phyloP scores from a whole-genome alignment of 257 asterid genomes.

The Nicotiana undulata region DNA sequence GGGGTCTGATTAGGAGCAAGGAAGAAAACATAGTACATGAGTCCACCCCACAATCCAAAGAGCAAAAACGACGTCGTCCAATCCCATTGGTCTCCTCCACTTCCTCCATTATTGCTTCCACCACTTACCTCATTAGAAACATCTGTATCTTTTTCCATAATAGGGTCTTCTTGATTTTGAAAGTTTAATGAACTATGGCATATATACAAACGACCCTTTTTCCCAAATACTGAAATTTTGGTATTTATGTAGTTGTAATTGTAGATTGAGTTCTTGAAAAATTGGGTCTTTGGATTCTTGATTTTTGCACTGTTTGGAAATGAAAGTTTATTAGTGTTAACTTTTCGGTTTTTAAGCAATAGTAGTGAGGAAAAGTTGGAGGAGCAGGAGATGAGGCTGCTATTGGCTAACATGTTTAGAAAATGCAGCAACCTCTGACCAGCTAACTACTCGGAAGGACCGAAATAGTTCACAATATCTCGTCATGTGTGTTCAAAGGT shows the following conservation, averaged over 20 bases:
- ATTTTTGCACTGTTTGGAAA: constrained; percentile 1
- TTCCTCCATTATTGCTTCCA: constrained; percentile 21
- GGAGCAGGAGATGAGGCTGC: constrained; percentile 43
- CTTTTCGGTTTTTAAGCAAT: constrained; percentile 10
- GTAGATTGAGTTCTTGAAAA: neutral
- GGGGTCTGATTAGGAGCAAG: constrained; percentile 90
- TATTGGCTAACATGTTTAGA: constrained; percentile 43
- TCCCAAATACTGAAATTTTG: neutral
- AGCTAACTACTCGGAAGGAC: neutral
- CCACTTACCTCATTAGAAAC: constrained; percentile 10
- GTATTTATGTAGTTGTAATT: neutral
- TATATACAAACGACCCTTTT: constrained; percentile 20
- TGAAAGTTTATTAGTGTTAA: constrained; percentile 12
- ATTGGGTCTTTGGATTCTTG: constrained; percentile 8
- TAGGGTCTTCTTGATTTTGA: constrained; percentile 39
- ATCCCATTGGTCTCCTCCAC: constrained; percentile 57
- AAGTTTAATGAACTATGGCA: constrained; percentile 37
- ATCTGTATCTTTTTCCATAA: constrained; percentile 25
- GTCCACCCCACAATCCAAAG: constrained; percentile 68
- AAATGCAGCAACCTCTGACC: neutral
- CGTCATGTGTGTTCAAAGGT: neutral
- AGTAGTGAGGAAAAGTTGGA: constrained; percentile 43
- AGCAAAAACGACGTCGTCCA: constrained; percentile 86
- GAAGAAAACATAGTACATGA: constrained; percentile 66
- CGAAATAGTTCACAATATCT: neutral